phyloP scores from a whole-genome alignment of 2,329 filamentous ascomycete species.

The Fusarium algeriense region DNA sequence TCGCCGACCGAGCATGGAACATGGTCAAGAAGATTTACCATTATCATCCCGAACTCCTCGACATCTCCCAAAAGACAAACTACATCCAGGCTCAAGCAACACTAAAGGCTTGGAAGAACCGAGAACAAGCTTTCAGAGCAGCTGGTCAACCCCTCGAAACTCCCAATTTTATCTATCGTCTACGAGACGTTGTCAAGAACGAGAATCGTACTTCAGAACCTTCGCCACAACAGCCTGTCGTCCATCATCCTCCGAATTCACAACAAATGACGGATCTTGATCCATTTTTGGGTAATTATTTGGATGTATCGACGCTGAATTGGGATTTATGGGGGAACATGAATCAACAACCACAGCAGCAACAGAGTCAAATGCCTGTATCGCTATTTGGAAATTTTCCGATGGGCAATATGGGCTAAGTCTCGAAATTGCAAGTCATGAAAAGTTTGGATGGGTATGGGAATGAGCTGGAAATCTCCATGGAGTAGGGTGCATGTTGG shows the following conservation, averaged over 20 bases:
- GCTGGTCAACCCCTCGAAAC: slow-evolving; percentile 55
- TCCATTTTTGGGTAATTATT: slow-evolving; percentile 58
- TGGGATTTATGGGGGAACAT: slow-evolving; percentile 60
- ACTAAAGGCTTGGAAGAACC: slow-evolving; percentile 65
- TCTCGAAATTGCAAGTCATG: not conserved
- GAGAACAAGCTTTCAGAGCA: slow-evolving; percentile 58
- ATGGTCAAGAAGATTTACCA: slow-evolving; percentile 61
- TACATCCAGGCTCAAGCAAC: slow-evolving; percentile 60
- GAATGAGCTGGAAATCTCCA: slow-evolving; percentile 33
- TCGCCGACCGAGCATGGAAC: slow-evolving; percentile 67
- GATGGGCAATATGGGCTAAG: slow-evolving; percentile 44
- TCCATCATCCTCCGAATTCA: slow-evolving; percentile 47
- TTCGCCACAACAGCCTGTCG: slow-evolving; percentile 42
- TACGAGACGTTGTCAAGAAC: slow-evolving; percentile 58
- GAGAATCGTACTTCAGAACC: slow-evolving; percentile 52
- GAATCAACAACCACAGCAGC: slow-evolving; percentile 34
- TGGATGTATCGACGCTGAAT: slow-evolving; percentile 59
- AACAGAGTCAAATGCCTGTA: slow-evolving; percentile 47
- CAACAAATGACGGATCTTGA: slow-evolving; percentile 54
- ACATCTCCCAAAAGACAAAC: slow-evolving; percentile 61
- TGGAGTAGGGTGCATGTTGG: slow-evolving; percentile 41
- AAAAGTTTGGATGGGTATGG: slow-evolving; percentile 17
- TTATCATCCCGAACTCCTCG: slow-evolving; percentile 64
- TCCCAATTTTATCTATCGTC: slow-evolving; percentile 60
- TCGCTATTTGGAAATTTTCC: slow-evolving; percentile 51